Conservation (phyloP, 345 rosid species). For the Syzygium grande region DNA sequence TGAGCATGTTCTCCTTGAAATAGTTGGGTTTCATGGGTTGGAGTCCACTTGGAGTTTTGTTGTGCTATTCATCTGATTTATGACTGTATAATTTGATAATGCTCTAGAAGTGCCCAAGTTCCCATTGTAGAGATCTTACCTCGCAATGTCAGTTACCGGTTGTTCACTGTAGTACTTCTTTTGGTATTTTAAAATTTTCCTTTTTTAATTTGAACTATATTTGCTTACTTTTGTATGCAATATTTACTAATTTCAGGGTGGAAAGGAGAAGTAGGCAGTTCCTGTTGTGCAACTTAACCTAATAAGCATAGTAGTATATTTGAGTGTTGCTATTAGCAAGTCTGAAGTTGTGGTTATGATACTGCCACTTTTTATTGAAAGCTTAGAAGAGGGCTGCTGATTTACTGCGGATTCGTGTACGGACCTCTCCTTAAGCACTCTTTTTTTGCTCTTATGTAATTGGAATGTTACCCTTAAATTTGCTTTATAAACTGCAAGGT, state of each 20-base stretch:
- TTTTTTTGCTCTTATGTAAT: too few species aligned
- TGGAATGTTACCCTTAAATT: too few species aligned
- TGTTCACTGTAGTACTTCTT: background rate
- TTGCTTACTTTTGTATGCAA: too few species aligned
- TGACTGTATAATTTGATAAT: background rate
- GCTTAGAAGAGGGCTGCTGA: conserved; percentile 67
- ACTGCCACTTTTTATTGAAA: conserved; percentile 26
- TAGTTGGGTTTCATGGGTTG: background rate
- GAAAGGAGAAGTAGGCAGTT: conserved; percentile 63
- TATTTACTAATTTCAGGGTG: conserved; percentile 44
- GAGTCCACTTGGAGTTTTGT: background rate
- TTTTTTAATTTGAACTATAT: background rate
- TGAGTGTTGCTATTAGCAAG: conserved; percentile 79
- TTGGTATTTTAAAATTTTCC: background rate
- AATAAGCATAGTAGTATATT: conserved; percentile 78
- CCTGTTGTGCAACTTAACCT: conserved; percentile 81
- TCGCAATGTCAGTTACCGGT: too few species aligned
- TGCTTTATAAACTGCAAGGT: background rate
- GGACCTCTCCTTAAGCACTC: conserved; percentile 15
- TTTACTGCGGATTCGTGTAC: conserved; percentile 76
- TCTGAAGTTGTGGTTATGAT: conserved; percentile 95
- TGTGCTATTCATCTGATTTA: background rate
- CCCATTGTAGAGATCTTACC: background rate
- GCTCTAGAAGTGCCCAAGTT: background rate
- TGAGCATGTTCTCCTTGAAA: background rate